These are phyloP conservation scores for Aureococcus anophagefferens DNA, from an alignment of 108 stramenopile genomes.

Conservation along the genomic window DNA sequence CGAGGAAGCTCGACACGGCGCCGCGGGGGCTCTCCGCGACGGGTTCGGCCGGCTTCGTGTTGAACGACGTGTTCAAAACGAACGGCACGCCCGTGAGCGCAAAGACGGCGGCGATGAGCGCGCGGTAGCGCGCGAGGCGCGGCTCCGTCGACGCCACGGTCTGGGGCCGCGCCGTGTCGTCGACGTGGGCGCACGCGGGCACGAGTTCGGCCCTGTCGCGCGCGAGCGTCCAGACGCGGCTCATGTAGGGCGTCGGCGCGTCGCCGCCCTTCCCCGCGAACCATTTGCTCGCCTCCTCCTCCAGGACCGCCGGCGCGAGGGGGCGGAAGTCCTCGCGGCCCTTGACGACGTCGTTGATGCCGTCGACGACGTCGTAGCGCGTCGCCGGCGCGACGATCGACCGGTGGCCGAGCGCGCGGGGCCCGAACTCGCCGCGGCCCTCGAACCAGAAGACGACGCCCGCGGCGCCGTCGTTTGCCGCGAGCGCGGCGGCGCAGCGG, in stretches of 20 bases:
- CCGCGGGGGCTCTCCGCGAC: constrained; percentile 81
- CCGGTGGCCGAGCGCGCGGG: constrained; percentile 83
- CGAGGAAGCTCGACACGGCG: constrained; percentile 68
- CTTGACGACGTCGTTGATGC: constrained; percentile 77
- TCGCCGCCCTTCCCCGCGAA: constrained; percentile 26
- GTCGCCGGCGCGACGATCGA: constrained; percentile 83
- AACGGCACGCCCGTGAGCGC: constrained; percentile 78
- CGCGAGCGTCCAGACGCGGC: constrained; percentile 10
- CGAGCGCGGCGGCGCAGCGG: not conserved
- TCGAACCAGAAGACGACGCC: constrained; percentile 76
- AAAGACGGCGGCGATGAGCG: constrained; percentile 67
- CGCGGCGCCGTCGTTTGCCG: not conserved
- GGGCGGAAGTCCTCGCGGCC: constrained; percentile 83
- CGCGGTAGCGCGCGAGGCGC: constrained; percentile 47
- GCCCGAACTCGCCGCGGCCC: constrained; percentile 78
- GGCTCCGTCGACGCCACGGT: constrained; percentile 67
- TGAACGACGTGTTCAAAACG: constrained; percentile 92
- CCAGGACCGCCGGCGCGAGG: constrained; percentile 81
- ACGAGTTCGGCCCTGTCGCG: constrained; percentile 48
- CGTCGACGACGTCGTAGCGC: constrained; percentile 60
- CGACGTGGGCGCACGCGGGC: constrained; percentile 88
- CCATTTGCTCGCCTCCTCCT: constrained; percentile 63
- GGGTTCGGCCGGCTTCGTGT: constrained; percentile 74
- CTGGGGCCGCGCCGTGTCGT: constrained; percentile 84
- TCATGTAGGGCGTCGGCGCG: constrained; percentile 31